Conservation (phyloP, 768 basidiomycete genomes). For the Suillus spraguei region DNA sequence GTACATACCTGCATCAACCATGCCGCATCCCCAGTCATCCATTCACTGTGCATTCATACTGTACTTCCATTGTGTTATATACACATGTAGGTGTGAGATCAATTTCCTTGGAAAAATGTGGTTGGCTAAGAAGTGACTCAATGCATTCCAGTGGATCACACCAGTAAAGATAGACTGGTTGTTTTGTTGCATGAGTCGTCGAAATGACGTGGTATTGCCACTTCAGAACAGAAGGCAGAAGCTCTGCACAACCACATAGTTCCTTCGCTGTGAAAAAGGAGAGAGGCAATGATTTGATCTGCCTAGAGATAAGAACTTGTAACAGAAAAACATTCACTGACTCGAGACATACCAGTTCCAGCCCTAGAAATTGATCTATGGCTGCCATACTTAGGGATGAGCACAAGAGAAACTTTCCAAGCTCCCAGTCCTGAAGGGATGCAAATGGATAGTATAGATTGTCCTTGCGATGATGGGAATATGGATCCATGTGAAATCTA, state of each 20-base stretch:
- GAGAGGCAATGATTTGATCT: background rate
- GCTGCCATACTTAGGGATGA: conserved; percentile 33
- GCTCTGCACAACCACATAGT: background rate
- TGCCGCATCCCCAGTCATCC: too few relatives aligned
- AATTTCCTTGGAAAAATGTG: background rate
- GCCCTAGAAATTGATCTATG: conserved; percentile 30
- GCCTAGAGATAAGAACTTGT: background rate
- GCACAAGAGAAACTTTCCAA: conserved; percentile 29
- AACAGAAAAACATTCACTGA: background rate
- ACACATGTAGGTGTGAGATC: background rate
- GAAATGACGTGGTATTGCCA: background rate
- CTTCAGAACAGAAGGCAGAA: background rate
- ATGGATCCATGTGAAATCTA: background rate
- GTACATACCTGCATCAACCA: too few relatives aligned
- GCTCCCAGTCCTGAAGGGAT: conserved; percentile 33
- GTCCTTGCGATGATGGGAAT: background rate
- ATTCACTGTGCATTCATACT: too few relatives aligned
- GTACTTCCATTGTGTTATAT: background rate
- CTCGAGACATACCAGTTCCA: conserved; percentile 12
- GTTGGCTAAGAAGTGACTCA: too few relatives aligned
- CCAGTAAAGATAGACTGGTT: background rate
- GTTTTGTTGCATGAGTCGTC: background rate
- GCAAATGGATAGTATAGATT: conserved; percentile 37
- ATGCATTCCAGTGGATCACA: too few relatives aligned
- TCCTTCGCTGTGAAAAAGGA: background rate